These are phyloP conservation scores for Phanerochaete carnosa DNA, from an alignment of 768 basidiomycete species.

Conservation along the genomic window DNA sequence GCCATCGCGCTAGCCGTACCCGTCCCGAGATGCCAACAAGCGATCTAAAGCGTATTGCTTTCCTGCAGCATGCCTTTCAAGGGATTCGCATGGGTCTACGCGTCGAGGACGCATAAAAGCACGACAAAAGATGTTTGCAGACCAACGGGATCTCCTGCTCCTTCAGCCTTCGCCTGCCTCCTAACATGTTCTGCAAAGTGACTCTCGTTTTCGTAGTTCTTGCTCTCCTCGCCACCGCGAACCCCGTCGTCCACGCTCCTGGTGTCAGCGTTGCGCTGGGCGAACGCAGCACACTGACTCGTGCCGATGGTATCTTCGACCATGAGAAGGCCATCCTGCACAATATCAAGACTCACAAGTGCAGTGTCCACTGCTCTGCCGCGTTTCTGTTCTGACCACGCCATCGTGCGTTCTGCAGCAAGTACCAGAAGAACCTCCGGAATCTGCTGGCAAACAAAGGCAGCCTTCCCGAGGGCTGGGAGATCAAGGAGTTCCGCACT, in stretches of 20 bases:
- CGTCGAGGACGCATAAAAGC: conserved; percentile 4
- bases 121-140: neutral
- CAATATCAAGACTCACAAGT: conserved; percentile 25
- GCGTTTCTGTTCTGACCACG: neutral
- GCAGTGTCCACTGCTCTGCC: neutral
- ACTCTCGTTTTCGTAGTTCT: conserved; percentile 24
- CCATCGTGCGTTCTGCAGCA: conserved; percentile 21
- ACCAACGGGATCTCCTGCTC: conserved; percentile 16
- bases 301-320: conserved; percentile 28
- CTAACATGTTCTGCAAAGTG: conserved; percentile 29
- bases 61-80: neutral
- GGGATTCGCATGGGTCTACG: neutral
- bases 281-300: conserved; percentile 24
- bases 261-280: conserved; percentile 20
- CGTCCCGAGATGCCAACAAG: neutral
- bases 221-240: conserved; percentile 23
- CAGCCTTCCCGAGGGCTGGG: conserved; percentile 23
- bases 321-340: conserved; percentile 25
- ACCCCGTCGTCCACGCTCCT: conserved; percentile 17
- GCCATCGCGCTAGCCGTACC: neutral
- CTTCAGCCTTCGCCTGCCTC: neutral
- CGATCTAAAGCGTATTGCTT: neutral
- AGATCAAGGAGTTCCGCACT: conserved; percentile 26
- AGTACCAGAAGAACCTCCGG: conserved; percentile 37
- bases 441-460: conserved; percentile 33